These are phyloP conservation scores for Alternaria longipes DNA, from an alignment of 2,329 filamentous ascomycete species.

Conservation along the genomic window DNA sequence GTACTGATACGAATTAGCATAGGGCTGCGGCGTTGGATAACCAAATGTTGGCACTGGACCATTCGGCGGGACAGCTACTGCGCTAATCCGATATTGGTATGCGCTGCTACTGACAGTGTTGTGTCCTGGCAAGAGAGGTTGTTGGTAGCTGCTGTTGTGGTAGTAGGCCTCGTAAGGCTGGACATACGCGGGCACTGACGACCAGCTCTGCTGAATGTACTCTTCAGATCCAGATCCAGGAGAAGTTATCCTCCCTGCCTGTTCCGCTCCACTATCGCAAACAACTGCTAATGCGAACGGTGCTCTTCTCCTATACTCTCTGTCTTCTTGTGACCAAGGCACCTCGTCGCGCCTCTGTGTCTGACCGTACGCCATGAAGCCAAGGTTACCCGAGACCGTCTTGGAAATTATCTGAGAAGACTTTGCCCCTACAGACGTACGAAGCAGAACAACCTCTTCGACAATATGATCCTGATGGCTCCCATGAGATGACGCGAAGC, in stretches of 20 bases:
- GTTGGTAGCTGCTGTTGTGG: background rate
- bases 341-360: background rate
- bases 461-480: background rate
- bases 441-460: background rate
- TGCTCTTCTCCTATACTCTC: background rate
- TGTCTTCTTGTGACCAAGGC: background rate
- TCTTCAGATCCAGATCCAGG: background rate
- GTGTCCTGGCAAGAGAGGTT: background rate
- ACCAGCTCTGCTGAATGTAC: background rate
- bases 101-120: background rate
- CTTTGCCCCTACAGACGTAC: background rate
- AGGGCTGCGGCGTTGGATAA: background rate
- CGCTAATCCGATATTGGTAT: background rate
- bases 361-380: conserved; percentile 7
- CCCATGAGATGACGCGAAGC: background rate
- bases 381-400: background rate
- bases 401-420: background rate
- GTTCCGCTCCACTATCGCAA: background rate
- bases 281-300: background rate
- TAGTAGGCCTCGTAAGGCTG: background rate
- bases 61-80: background rate
- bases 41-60: background rate
- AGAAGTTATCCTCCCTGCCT: background rate
- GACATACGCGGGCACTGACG: background rate
- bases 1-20: background rate